Evolutionary conservation across 2,329 filamentous ascomycete species (phyloP).

Genomic region (Mycocentrospora acerina): DNA sequence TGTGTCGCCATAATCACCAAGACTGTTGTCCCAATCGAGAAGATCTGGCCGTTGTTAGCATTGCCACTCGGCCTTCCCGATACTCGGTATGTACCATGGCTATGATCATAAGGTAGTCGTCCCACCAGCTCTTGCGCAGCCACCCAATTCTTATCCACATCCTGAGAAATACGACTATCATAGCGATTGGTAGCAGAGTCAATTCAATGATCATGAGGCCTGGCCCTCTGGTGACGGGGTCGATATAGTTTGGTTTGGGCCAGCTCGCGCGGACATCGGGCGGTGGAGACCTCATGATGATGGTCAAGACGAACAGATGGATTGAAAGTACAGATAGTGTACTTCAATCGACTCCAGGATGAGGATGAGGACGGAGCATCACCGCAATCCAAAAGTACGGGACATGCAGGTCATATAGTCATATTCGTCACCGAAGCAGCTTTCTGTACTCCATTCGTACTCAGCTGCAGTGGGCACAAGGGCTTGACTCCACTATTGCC

Average conservation of each 20-base stretch:
- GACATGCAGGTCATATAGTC: constrained; percentile 30
- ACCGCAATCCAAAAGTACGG: constrained; percentile 28
- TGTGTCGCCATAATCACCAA: constrained; percentile 39
- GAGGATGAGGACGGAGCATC: constrained; percentile 29
- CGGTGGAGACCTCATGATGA: constrained; percentile 37
- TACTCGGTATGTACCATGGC: constrained; percentile 33
- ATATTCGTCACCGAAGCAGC: constrained; percentile 9
- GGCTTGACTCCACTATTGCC: constrained; percentile 28
- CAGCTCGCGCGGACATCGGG: constrained; percentile 40
- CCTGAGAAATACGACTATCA: constrained; percentile 37
- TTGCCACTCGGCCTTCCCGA: constrained; percentile 12
- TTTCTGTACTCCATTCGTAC: constrained; percentile 17
- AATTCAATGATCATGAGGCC: constrained; percentile 45
- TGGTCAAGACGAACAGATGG: constrained; percentile 5
- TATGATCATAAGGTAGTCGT: constrained; percentile 42
- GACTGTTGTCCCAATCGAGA: constrained; percentile 35
- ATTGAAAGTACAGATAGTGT: constrained; percentile 16
- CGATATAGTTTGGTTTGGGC: constrained; percentile 47
- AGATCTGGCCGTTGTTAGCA: constrained; percentile 29
- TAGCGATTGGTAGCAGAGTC: constrained; percentile 39
- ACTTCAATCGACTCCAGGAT: constrained; percentile 20
- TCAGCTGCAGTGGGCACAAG: constrained; percentile 26
- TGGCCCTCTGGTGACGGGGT: constrained; percentile 46
- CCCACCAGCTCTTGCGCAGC: constrained; percentile 42
- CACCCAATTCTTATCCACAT: constrained; percentile 40